Evolutionary conservation across 306 rosid species (phyloP).

Genomic region (Notholithocarpus densiflorus): DNA sequence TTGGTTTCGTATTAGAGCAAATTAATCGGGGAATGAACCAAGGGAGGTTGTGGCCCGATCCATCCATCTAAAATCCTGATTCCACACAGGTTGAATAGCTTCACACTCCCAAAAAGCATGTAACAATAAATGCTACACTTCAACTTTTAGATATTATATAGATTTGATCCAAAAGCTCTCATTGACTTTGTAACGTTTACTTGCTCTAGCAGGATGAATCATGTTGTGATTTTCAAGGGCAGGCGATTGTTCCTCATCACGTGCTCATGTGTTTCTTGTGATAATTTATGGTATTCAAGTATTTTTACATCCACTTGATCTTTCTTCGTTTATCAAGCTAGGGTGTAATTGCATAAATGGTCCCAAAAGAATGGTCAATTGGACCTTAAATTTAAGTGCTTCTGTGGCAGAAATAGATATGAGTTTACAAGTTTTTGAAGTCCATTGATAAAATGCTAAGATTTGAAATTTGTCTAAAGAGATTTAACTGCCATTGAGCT

Average conservation of each 20-base stretch:
- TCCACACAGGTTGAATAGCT: too few species aligned
- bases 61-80: too few species aligned
- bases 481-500: too few species aligned
- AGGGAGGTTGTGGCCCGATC: too few species aligned
- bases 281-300: slow-evolving; percentile 63
- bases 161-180: slow-evolving; percentile 22
- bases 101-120: too few species aligned
- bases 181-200: slow-evolving; percentile 42
- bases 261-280: slow-evolving; percentile 61
- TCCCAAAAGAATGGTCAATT: neutral
- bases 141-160: too few species aligned
- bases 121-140: too few species aligned
- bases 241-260: slow-evolving; percentile 62
- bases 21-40: too few species aligned
- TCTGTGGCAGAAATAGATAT: neutral
- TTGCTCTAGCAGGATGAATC: slow-evolving; percentile 57
- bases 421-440: neutral
- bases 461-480: neutral
- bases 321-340: slow-evolving; percentile 53
- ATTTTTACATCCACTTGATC: slow-evolving; percentile 17
- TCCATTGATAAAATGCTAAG: neutral
- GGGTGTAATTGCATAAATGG: slow-evolving; percentile 59
- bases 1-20: too few species aligned
- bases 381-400: neutral
- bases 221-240: slow-evolving; percentile 42